phyloP scores from a whole-genome alignment of 257 asterid genomes.

The Scutellaria minor region DNA sequence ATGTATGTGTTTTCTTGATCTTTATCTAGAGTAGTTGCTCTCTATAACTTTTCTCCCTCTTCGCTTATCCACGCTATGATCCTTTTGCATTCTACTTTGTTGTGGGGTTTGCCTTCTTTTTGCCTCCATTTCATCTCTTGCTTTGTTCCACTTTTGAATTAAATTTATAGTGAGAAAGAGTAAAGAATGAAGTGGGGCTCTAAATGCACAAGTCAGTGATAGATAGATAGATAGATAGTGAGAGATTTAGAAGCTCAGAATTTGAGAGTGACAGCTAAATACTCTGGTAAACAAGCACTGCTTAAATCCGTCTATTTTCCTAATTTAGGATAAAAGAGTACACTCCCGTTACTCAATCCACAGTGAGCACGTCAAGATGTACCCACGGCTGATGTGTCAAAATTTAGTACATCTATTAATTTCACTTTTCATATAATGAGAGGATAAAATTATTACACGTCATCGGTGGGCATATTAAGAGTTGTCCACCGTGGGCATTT shows the following conservation, averaged over 20 bases:
- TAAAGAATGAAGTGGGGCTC: conserved; percentile 41
- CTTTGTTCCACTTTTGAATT: conserved; percentile 37
- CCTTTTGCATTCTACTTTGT: conserved; percentile 32
- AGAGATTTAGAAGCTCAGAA: conserved; percentile 52
- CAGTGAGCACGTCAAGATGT: too few relatives aligned
- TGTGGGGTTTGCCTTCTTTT: conserved; percentile 41
- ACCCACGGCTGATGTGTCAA: too few relatives aligned
- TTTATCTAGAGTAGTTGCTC: neutral
- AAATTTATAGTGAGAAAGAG: neutral
- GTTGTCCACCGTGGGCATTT: too few relatives aligned
- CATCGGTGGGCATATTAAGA: too few relatives aligned
- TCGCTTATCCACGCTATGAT: neutral
- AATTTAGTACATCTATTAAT: too few relatives aligned
- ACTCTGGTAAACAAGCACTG: neutral
- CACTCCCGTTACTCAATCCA: too few relatives aligned
- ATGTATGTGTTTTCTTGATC: neutral
- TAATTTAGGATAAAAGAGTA: too few relatives aligned
- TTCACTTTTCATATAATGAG: too few relatives aligned
- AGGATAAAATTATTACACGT: too few relatives aligned
- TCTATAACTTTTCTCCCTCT: neutral
- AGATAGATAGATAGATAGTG: conserved; percentile 37
- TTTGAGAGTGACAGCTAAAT: conserved; percentile 59
- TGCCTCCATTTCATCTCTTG: conserved; percentile 28
- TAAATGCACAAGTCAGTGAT: conserved; percentile 46
- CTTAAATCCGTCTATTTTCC: neutral